These are phyloP conservation scores for Kickxella alabastrina DNA, from an alignment of 192 early-diverging fungal genomes.

Conservation along the genomic window DNA sequence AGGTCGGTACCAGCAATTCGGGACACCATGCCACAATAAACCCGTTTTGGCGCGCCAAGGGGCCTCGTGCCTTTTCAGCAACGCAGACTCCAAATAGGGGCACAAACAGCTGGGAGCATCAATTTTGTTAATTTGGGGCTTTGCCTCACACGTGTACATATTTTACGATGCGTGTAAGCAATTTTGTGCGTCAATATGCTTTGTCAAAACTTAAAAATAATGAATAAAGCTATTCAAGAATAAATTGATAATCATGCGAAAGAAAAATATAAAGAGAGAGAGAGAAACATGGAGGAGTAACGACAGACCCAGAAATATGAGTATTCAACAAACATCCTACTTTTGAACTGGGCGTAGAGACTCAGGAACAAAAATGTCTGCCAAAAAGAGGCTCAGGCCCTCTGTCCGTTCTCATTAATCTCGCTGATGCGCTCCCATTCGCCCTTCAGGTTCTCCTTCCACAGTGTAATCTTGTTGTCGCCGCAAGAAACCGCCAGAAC, in stretches of 20 bases:
- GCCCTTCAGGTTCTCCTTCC: conserved; percentile 92
- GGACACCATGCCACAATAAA: no score
- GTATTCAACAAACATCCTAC: neutral
- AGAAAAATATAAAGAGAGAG: neutral
- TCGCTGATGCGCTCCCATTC: conserved; percentile 87
- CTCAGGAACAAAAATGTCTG: neutral
- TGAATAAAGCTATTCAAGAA: no score
- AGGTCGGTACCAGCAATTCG: no score
- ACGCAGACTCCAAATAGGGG: neutral
- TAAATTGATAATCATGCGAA: neutral
- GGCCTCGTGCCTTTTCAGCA: conserved; percentile 2
- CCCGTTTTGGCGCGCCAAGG: no score
- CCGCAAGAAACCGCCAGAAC: conserved; percentile 94
- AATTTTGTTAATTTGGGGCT: no score
- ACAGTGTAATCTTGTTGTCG: conserved; percentile 94
- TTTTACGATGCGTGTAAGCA: no score
- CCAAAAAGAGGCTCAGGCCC: conserved; percentile 8
- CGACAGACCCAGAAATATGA: neutral
- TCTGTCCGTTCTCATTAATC: conserved; percentile 51
- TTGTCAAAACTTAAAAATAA: no score
- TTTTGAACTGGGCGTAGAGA: no score
- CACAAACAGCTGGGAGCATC: no score
- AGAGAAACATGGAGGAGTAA: neutral
- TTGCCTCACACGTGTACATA: no score
- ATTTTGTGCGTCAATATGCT: no score